Evolutionary conservation across 23 red algal species (phyloP), one percentile per base, ranked within the genome.

Genomic region (Pyropia haitanensis): DNA sequence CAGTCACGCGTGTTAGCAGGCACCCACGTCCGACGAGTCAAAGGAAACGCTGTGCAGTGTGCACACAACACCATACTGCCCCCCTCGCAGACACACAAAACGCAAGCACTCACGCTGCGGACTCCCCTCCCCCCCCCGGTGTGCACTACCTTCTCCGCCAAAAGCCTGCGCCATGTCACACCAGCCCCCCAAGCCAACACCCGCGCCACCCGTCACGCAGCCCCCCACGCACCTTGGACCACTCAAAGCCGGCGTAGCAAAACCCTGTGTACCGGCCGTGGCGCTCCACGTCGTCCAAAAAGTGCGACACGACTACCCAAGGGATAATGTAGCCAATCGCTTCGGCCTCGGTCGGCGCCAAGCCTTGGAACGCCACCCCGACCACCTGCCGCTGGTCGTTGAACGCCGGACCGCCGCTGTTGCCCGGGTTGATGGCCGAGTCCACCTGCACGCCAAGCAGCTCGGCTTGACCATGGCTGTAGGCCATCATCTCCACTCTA

Each of bases 361-460:
- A 58, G 51, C 71, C 72, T 57, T 96, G 91, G 58, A 96, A 96
- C 14, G 91, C 91, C 64, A 96, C 88, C 55, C 80, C 80, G 18
- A 96, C 68, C 52, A 78, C 82, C 65, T 96, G 63, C 23, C 71
- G 76, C n/a, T 85, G 56, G 56, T 71, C 65, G 67, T 96, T 82
- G 28, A 96, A 78, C 3, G 86, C 91, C 51, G 91, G 91, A 13
- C 91, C 91, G 22, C 91, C 91, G 28, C 82, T 88, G 53, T 88
- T 96, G 25, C 91, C 91, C 27, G 82, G 63, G 64, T 96, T 96
- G 60, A 96, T 96, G 70, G 87, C 87, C 19, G 90, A 81, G 63
- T 95, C 90, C 70, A 95, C 88, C 74, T 95, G 90, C 49, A 95
- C 90, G 49, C 81, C 76, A 0, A 95, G 65, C 5, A 95, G 67